Evolutionary conservation across 1,284 basidiomycete species (phyloP).

Genomic region (Ganoderma multipileum): DNA sequence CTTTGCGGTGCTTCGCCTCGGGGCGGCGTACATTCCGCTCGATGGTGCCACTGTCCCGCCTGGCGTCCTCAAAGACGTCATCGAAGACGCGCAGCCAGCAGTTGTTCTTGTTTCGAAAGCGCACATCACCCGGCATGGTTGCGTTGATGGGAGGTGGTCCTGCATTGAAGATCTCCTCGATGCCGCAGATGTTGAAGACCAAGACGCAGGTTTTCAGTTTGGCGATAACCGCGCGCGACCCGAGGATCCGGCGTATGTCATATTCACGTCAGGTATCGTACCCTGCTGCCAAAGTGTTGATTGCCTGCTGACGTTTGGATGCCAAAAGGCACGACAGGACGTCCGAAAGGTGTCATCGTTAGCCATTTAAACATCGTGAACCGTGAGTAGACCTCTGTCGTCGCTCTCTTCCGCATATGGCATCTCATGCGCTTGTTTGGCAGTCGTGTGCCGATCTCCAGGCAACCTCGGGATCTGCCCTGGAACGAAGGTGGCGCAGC

Average conservation of each 20-base stretch:
- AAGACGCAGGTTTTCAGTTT: background rate
- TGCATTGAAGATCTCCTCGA: constrained; percentile 19
- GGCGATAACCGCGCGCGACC: constrained; percentile 35
- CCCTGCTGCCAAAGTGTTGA: background rate
- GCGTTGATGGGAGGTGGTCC: background rate
- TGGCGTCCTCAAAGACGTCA: constrained; percentile 51
- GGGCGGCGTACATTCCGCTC: constrained; percentile 58
- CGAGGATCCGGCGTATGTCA: constrained; percentile 54
- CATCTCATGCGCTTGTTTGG: background rate
- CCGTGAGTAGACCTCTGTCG: constrained; percentile 42
- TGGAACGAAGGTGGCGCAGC: constrained; percentile 55
- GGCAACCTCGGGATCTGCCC: constrained; percentile 58
- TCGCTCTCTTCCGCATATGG: background rate
- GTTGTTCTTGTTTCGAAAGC: constrained; percentile 13
- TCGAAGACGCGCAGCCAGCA: constrained; percentile 49
- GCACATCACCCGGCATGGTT: background rate
- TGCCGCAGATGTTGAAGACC: constrained; percentile 17
- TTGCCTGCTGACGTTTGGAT: background rate
- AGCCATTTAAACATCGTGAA: constrained; percentile 60
- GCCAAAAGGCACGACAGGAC: constrained; percentile 48
- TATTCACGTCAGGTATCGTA: constrained; percentile 58
- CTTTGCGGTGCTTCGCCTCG: constrained; percentile 56
- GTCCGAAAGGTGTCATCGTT: constrained; percentile 61
- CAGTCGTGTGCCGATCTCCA: constrained; percentile 55
- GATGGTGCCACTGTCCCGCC: constrained; percentile 59